Base-by-base conservation (phyloP, 2,329 filamentous ascomycete species). In the Remersonia thermophila region DNA sequence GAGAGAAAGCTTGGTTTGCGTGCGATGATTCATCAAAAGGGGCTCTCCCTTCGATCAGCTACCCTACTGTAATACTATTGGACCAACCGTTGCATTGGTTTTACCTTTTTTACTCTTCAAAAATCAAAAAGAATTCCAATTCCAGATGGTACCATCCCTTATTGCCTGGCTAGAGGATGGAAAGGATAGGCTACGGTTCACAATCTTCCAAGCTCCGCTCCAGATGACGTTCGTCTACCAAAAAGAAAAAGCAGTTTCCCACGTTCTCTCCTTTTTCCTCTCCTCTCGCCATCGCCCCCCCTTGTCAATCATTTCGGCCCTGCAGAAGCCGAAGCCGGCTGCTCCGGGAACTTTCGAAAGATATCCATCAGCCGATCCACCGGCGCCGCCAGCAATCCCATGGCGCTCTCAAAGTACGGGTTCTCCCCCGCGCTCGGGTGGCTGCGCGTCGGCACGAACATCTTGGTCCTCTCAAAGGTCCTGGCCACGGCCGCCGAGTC, bases 321-420 rank as follows among this genome's bases (percentile, higher is more conserved):
- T 27, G 7, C 25, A 27, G 7, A 17, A 17, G 36, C n/a, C 7
- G 27, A 4, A 15, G 20, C 36, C 55, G 10, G n/a, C 7, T 10
- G 38, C 17, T 63, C 53, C 7, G 49, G 49, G 18, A 51, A 49
- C 37, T 40, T 48, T 2, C 68, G 69, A 45, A 73, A 78, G 48
- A 66, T 69, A 50, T 77, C 71, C 27, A 55, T 55, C 23, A 78
- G 42, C 40, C 62, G 64, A 49, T 77, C 74, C 13, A 77, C 56
- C 0, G 73, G 73, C 11, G 72, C 69, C 0, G 66, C 55, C 51
- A 78, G 42, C 15, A 78, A 45, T 0, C 67, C 70, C 39, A 62
- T 62, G 0, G 61, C 67, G 0, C 65, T 71, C 58, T 77, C 71
- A 40, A 73, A 76, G 0, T 66, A 67, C 3, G 69, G 69, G 26